Base-by-base conservation (phyloP, 768 basidiomycete species). In the Panaeolus papilionaceus region DNA sequence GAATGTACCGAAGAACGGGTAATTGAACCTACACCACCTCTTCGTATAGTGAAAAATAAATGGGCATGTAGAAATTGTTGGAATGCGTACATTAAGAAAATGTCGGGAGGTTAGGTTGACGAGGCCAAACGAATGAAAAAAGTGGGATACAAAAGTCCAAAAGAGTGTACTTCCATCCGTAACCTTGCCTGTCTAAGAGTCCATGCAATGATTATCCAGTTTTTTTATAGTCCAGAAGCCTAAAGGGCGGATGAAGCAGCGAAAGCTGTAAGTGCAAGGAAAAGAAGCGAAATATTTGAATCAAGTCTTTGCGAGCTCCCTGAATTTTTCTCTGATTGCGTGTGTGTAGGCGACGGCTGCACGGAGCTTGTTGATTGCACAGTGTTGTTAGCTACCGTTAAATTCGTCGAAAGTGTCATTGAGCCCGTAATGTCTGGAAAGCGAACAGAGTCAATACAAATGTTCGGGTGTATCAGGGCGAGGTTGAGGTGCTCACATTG, bases 401-500 rank as follows among this genome's bases (percentile, higher is more conserved):
- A 23, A n/a, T 58, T 58, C 6, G 54, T 58, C 6, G 54, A 33
- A 5, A 58, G 28, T 7, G 54, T 58, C 54, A 58, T 58, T 16
- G 54, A 33, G 6, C 26, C 54, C 26, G 54, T 58, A 12, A 58
- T 58, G 14, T 58, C 54, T 58, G n/a, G 28, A 23, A 20, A 51
- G 1, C 4, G 6, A 23, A 20, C 12, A 16, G 16, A 51, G 47
- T 9, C 47, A 9, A 51, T 51, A 44, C 16, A 18, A 44, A 44
- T 16, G 16, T 16, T 6, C 14, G 16, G 10, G 6, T n/a, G 6
- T 4, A 14, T 14, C 45, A 47, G 20, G 26, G 11, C 2, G 7
- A 14, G 16, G 9, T 7, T 10, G 6, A 4, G 28, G 12, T 38
- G 76, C 83, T 47, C 38, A 88, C 88, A 87, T 71, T 86, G 78